These are phyloP conservation scores for Rhynchosporium graminicola DNA, from an alignment of 2,329 filamentous ascomycete genomes.

Conservation along the genomic window DNA sequence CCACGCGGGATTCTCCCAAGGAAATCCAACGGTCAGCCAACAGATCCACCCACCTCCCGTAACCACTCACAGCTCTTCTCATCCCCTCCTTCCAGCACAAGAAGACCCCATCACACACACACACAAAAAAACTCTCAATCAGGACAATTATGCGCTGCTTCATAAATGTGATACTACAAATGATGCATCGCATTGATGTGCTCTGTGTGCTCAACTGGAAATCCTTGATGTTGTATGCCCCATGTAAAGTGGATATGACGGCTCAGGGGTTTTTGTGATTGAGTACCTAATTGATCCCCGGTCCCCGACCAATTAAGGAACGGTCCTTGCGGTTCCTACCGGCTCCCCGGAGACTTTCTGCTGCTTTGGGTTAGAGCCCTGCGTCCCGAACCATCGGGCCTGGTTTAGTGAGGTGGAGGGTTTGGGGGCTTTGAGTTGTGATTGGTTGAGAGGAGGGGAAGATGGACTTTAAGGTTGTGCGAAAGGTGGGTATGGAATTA, in stretches of 20 bases:
- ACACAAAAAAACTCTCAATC: not conserved
- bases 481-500: not conserved
- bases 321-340: constrained; percentile 6
- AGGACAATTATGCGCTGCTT: constrained; percentile 5
- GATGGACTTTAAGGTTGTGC: not conserved
- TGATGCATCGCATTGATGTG: constrained; percentile 14
- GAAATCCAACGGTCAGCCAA: too few relatives aligned
- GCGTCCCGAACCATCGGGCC: constrained; percentile 10
- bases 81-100: not conserved
- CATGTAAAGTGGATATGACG: not conserved
- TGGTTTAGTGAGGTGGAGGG: constrained; percentile 1
- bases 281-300: too few relatives aligned
- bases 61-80: constrained; percentile 10
- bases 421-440: not conserved
- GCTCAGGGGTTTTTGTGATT: not conserved
- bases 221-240: not conserved
- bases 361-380: constrained; percentile 1
- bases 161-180: constrained; percentile 13
- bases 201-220: not conserved
- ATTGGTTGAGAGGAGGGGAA: not conserved
- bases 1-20: too few relatives aligned
- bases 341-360: constrained; percentile 22
- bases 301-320: not conserved
- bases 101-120: too few relatives aligned
- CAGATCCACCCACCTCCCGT: too few relatives aligned